Conservation (phyloP, 129 eudicot species). For the Lactuca saligna region DNA sequence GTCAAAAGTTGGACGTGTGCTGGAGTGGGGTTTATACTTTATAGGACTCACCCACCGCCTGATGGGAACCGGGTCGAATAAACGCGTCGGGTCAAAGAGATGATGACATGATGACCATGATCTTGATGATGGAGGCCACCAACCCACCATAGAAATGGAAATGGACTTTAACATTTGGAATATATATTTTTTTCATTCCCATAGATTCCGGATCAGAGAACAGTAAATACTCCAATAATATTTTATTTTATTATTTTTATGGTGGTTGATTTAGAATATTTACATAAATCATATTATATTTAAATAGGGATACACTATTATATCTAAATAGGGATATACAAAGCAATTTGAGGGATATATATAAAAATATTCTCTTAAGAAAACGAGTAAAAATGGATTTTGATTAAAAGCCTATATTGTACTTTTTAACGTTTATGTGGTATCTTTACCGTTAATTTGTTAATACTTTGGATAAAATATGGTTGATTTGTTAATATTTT, state of each 20-base stretch:
- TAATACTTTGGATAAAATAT: no score
- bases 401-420: no score
- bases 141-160: conserved; percentile 25
- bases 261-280: not conserved
- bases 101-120: not conserved
- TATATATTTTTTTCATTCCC: not conserved
- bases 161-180: not conserved
- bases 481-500: no score
- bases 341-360: no score
- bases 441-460: no score
- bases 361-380: no score
- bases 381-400: no score
- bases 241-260: not conserved
- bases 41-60: not conserved
- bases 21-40: not conserved
- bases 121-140: conserved; percentile 22
- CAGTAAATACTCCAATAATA: not conserved
- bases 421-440: no score
- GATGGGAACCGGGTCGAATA: not conserved
- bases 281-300: no score
- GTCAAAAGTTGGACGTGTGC: not conserved
- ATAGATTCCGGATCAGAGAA: conserved; percentile 4
- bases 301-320: no score
- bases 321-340: no score
- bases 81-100: conserved; percentile 1